A percentile compares a stretch with the other conserved stretches of the same genome.
Evolutionary conservation across 139 green algal species (phyloP).

Genomic region (Choricystis sp.): DNA sequence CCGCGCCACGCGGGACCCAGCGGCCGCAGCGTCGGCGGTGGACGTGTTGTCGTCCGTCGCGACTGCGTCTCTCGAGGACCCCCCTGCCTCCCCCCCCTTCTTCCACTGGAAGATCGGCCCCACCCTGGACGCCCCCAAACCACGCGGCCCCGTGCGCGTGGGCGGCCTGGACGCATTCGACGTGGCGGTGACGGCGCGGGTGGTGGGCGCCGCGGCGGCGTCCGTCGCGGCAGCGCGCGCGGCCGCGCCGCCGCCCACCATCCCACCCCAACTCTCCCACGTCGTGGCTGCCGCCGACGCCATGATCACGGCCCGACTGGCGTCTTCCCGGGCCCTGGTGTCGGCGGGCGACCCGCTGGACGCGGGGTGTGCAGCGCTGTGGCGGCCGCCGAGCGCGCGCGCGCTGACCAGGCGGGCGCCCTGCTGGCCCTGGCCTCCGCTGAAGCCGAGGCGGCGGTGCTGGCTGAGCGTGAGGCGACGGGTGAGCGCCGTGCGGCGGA

Average conservation of each 20-base stretch:
- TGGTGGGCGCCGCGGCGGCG: neutral
- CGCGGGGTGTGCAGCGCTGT: neutral
- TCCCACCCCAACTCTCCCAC: neutral
- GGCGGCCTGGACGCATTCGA: neutral
- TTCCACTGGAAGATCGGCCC: neutral
- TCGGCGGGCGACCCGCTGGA: neutral
- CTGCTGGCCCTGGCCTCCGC: no score
- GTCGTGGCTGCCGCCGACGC: neutral
- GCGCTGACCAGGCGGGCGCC: no score
- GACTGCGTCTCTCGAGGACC: neutral
- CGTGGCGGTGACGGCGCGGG: no score
- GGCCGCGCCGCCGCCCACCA: no score
- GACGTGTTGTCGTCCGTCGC: neutral
- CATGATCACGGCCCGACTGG: neutral
- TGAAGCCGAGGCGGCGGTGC: no score
- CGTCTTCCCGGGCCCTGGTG: no score
- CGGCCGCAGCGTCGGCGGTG: no score
- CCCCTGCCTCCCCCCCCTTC: no score
- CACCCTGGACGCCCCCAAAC: neutral
- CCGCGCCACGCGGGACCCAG: neutral
- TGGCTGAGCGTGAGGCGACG: no score
- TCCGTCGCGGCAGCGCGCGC: no score
- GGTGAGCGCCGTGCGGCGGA: no score
- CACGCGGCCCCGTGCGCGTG: neutral
- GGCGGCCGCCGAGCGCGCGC: no score